Evolutionary conservation across 176 grass and related monocot species (phyloP).

Genomic region (Triticum dicoccoides): DNA sequence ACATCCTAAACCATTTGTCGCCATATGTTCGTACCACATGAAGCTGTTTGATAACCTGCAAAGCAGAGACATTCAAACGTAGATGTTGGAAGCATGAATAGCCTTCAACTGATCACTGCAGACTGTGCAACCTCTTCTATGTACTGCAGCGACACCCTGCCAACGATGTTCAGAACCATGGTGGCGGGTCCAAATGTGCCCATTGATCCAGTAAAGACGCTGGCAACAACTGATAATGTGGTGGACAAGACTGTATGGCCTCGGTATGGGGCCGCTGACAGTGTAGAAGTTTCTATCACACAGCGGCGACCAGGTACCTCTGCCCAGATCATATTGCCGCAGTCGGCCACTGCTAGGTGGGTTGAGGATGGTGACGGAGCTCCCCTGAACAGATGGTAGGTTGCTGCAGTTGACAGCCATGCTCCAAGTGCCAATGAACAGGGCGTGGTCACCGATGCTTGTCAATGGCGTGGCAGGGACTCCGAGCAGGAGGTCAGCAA

Average conservation of each 20-base stretch:
- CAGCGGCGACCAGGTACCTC: not conserved
- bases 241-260: conserved; percentile 3
- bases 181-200: not conserved
- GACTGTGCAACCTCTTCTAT: not conserved
- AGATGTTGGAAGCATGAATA: not conserved
- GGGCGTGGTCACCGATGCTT: conserved; percentile 13
- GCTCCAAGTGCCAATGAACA: not conserved
- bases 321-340: not conserved
- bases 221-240: conserved; percentile 1
- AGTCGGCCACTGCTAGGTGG: not conserved
- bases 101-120: not conserved
- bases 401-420: not conserved
- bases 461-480: not conserved
- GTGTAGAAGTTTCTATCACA: not conserved
- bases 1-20: not conserved
- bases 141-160: not conserved
- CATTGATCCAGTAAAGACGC: conserved; percentile 9
- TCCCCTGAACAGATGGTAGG: not conserved
- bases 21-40: not conserved
- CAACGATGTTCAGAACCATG: not conserved
- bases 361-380: not conserved
- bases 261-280: not conserved
- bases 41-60: not conserved
- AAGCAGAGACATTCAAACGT: not conserved
- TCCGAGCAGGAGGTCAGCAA: not conserved